Evolutionary conservation across 2,329 filamentous ascomycete genomes (phyloP).

Genomic region (Shiraia sp.): DNA sequence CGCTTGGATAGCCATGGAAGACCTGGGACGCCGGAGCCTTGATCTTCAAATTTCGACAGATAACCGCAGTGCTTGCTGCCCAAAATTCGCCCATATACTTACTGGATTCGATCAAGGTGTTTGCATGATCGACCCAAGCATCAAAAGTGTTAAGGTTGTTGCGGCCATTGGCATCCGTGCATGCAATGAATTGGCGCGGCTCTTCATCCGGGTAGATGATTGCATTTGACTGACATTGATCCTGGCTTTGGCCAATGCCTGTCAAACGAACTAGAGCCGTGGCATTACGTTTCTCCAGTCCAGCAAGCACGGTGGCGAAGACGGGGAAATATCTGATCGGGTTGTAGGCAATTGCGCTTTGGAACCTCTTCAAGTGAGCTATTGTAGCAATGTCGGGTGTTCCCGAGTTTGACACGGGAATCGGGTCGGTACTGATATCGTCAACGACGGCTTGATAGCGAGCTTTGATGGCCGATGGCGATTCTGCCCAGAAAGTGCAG

Average conservation of each 20-base stretch:
- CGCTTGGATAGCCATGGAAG: slow-evolving; percentile 9
- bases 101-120: slow-evolving; percentile 3
- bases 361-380: slow-evolving; percentile 5
- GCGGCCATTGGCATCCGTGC: slow-evolving; percentile 15
- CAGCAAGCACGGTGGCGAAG: slow-evolving; percentile 5
- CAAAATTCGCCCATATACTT: slow-evolving; percentile 16
- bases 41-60: slow-evolving; percentile 12
- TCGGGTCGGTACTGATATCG: slow-evolving; percentile 6
- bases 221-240: background rate
- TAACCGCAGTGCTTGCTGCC: slow-evolving; percentile 11
- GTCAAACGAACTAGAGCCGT: background rate
- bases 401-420: slow-evolving; percentile 1
- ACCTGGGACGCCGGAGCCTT: slow-evolving; percentile 8
- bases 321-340: slow-evolving; percentile 5
- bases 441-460: slow-evolving; percentile 13
- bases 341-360: slow-evolving; percentile 5
- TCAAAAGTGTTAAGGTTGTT: slow-evolving; percentile 11
- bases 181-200: slow-evolving; percentile 14
- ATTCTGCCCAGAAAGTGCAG: slow-evolving; percentile 16
- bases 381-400: slow-evolving; percentile 11
- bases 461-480: slow-evolving; percentile 8
- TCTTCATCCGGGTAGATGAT: slow-evolving; percentile 4
- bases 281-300: slow-evolving; percentile 13
- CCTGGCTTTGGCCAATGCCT: background rate
- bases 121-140: slow-evolving; percentile 4